Percentiles rank a stretch among this genome's conserved stretches.
Evolutionary conservation across 108 stramenopile species (phyloP).

Genomic region (Nitzschia sp.): DNA sequence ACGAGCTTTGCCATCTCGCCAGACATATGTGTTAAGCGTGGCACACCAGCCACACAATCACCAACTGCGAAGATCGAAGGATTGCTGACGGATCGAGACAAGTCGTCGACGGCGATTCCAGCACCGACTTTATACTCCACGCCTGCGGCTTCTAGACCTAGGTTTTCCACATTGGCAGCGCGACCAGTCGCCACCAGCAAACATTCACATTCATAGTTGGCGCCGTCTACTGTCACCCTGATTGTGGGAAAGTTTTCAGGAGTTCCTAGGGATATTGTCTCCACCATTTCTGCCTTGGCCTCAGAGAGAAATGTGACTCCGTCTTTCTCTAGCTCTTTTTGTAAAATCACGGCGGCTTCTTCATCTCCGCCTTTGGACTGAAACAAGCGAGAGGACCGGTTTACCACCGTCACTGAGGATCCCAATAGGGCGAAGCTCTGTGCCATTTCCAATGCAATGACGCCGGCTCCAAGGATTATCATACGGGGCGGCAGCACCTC

Average conservation of each 20-base stretch:
- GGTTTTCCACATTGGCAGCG: conserved; percentile 85
- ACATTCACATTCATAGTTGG: conserved; percentile 70
- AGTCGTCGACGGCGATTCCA: conserved; percentile 88
- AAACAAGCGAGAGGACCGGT: conserved; percentile 64
- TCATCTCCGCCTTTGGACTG: conserved; percentile 72
- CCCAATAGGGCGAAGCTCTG: conserved; percentile 94
- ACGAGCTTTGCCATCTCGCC: conserved; percentile 95
- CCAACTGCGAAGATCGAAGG: conserved; percentile 92
- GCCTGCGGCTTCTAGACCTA: conserved; percentile 85
- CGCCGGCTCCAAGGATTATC: conserved; percentile 93
- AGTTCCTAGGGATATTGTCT: conserved; percentile 44
- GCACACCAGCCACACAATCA: conserved; percentile 88
- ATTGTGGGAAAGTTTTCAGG: conserved; percentile 60
- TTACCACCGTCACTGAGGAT: conserved; percentile 81
- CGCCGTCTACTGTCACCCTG: conserved; percentile 48
- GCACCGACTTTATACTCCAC: conserved; percentile 74
- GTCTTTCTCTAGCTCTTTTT: conserved; percentile 63
- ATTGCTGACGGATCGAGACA: conserved; percentile 77
- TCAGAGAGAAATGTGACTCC: conserved; percentile 73
- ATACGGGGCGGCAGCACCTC: conserved; percentile 84
- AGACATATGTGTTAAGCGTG: conserved; percentile 85
- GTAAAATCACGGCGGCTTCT: conserved; percentile 73
- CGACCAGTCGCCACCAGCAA: conserved; percentile 91
- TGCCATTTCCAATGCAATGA: conserved; percentile 97
- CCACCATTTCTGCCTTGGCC: conserved; percentile 44